Evolutionary conservation across 2,329 filamentous ascomycete genomes (phyloP).

Genomic region (Alternaria triticina): DNA sequence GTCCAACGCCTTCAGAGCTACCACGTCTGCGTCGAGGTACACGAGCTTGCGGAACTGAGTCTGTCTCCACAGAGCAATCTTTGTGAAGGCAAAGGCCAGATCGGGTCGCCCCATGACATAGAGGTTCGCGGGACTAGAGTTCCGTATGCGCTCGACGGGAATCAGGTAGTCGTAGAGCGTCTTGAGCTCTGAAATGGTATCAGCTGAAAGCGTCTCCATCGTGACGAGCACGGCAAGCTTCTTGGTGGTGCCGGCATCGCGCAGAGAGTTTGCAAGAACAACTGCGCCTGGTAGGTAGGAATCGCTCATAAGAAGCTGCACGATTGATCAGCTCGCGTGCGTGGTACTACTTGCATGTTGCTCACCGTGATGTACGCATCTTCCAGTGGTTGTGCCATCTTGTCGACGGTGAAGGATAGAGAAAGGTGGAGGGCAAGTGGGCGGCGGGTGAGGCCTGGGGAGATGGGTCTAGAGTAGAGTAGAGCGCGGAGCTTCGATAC

Average conservation of each 20-base stretch:
- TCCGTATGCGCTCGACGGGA: conserved; percentile 80
- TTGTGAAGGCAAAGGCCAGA: conserved; percentile 91
- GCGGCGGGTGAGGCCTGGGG: neutral
- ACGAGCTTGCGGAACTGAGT: conserved; percentile 90
- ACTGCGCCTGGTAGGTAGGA: conserved; percentile 91
- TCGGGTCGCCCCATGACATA: conserved; percentile 91
- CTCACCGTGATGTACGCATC: conserved; percentile 72
- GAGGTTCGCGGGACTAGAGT: conserved; percentile 79
- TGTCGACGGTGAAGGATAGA: conserved; percentile 8
- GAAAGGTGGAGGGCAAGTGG: neutral
- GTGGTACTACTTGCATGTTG: conserved; percentile 21
- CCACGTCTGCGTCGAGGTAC: conserved; percentile 92
- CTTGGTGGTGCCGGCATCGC: conserved; percentile 85
- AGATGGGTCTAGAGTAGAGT: neutral
- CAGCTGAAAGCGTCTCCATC: conserved; percentile 75
- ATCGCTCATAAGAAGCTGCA: conserved; percentile 88
- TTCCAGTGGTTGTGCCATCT: conserved; percentile 52
- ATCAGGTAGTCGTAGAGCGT: conserved; percentile 87
- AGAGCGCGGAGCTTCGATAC: conserved; percentile 10
- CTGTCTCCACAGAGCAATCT: conserved; percentile 92
- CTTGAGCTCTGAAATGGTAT: conserved; percentile 80
- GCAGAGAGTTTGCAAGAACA: conserved; percentile 91
- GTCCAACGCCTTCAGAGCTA: conserved; percentile 88
- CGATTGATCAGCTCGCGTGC: conserved; percentile 32
- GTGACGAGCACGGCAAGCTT: conserved; percentile 87